Evolutionary conservation across 1,139 yeast genomes (phyloP), one percentile per base, ranked within the genome.

Genomic region (Lipomyces yarrowii): DNA sequence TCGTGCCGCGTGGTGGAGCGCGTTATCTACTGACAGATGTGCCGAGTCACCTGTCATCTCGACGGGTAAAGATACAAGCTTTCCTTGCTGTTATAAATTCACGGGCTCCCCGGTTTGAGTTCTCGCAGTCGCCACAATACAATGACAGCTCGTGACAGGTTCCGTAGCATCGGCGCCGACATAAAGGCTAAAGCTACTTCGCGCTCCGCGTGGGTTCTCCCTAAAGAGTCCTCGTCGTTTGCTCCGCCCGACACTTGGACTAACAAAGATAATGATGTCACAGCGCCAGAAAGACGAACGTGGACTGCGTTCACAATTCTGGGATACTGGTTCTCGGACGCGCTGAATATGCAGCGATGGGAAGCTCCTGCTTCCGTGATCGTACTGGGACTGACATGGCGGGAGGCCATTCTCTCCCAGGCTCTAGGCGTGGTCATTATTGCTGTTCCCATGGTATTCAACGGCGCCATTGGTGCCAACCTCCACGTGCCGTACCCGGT

Each of bases 401-500:
- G 75, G 66, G 77, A 77, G 64, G 79, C 81, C n/a, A 69, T 79
- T 42, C 63, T 74, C 32, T 73, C 75, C 42, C 72, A 74, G 56
- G 75, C 77, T 54, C 72, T 78, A 15, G 81, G 80, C 15, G 76
- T 76, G 75, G 62, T 77, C n/a, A 71, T 79, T 56, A 76, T 77
- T 56, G 78, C 77, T 51, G 60, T 76, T 21, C 79, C 79, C 23
- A 68, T 78, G 57, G 74, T 76, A 2, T 71, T 78, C 32, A 77
- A 77, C 64, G 82, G 80, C 66, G 77, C 77, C 11, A 75, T 79
- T 65, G 82, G 81, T n/a, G 76, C 81, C 15, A 71, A 67, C 35
- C 72, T 75, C 18, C 81, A 78, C 64, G 77, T 79, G 18, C 79
- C 81, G 4, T 80, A 77, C 68, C 79, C 82, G 1, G 75, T 79